Conservation (phyloP, 2,329 filamentous ascomycete genomes). For the Cordyceps javanica region DNA sequence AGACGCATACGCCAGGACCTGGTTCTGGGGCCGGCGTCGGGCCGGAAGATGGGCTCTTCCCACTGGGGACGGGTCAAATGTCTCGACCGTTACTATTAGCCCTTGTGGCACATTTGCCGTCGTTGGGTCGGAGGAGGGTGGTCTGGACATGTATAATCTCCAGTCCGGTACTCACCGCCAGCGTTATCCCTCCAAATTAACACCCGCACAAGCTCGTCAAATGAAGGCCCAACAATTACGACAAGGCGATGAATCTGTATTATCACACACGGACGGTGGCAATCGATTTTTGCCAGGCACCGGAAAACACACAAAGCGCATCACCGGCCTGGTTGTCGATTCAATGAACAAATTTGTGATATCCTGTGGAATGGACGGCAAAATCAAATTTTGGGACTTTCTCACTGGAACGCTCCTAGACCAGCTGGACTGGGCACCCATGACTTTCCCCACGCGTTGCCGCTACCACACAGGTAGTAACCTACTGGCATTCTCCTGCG, state of each 20-base stretch:
- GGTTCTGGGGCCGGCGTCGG: slow-evolving; percentile 95
- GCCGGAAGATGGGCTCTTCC: slow-evolving; percentile 90
- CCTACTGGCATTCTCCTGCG: slow-evolving; percentile 80
- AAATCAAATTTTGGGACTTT: slow-evolving; percentile 97
- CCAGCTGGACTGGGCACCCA: slow-evolving; percentile 74
- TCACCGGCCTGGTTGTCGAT: slow-evolving; percentile 85
- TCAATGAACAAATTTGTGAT: slow-evolving; percentile 81
- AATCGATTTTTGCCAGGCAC: slow-evolving; percentile 43
- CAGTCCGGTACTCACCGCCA: slow-evolving; percentile 88
- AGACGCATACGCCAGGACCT: slow-evolving; percentile 81
- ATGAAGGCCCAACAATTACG: slow-evolving; percentile 60
- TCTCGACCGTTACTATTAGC: slow-evolving; percentile 81
- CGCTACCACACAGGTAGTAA: slow-evolving; percentile 80
- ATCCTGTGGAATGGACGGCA: slow-evolving; percentile 84
- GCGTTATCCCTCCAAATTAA: slow-evolving; percentile 75
- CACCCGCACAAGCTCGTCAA: slow-evolving; percentile 71
- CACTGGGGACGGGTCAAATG: slow-evolving; percentile 76
- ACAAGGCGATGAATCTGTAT: slow-evolving; percentile 51
- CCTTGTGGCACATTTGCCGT: slow-evolving; percentile 91
- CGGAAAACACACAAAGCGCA: slow-evolving; percentile 71
- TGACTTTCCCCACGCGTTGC: slow-evolving; percentile 68
- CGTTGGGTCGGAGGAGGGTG: slow-evolving; percentile 75
- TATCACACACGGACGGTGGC: slow-evolving; percentile 42
- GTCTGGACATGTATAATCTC: slow-evolving; percentile 92
- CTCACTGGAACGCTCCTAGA: slow-evolving; percentile 71